phyloP scores from a whole-genome alignment of 768 basidiomycete genomes.

The Pholiota molesta region DNA sequence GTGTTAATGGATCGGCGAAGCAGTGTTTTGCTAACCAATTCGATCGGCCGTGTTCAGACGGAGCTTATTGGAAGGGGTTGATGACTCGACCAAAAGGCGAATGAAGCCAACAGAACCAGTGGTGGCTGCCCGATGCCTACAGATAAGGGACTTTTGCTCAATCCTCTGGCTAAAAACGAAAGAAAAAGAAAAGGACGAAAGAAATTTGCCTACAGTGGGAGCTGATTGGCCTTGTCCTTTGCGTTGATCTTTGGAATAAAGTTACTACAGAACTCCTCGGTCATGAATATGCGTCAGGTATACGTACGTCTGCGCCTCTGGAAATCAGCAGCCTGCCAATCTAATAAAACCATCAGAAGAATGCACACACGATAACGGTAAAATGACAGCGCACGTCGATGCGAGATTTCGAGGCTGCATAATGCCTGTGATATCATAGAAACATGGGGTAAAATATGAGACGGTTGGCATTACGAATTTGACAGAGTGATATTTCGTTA shows the following conservation, averaged over 20 bases:
- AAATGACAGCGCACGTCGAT: constrained; percentile 62
- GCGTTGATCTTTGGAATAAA: constrained; percentile 78
- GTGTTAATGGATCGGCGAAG: constrained; percentile 22
- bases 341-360: constrained; percentile 48
- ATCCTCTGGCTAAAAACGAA: constrained; percentile 15
- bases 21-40: constrained; percentile 50
- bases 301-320: constrained; percentile 88
- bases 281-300: constrained; percentile 32
- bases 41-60: constrained; percentile 87
- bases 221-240: constrained; percentile 91
- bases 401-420: constrained; percentile 90
- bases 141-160: constrained; percentile 18
- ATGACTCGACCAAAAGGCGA: constrained; percentile 80
- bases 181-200: constrained; percentile 20
- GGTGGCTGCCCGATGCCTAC: constrained; percentile 93
- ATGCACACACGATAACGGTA: constrained; percentile 24
- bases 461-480: constrained; percentile 13
- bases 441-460: constrained; percentile 16
- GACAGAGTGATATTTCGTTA: constrained; percentile 16
- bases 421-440: constrained; percentile 60
- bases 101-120: constrained; percentile 93
- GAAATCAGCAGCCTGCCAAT: constrained; percentile 86
- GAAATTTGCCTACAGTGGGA: constrained; percentile 68
- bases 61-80: constrained; percentile 73
- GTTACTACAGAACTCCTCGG: constrained; percentile 35